Conservation (phyloP, 768 basidiomycete genomes). For the Kwoniella pini region DNA sequence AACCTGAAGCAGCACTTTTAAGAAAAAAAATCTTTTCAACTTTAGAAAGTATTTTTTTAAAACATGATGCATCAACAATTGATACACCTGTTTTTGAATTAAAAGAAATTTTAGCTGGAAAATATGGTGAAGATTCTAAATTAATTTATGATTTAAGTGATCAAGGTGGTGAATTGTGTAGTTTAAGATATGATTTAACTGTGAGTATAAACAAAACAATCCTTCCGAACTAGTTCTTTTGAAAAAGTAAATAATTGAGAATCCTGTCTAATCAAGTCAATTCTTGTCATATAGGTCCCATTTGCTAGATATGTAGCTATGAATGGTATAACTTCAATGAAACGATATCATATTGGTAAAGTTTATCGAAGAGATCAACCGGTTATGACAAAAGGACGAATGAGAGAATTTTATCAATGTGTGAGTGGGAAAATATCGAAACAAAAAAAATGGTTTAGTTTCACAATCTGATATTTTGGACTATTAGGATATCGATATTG, state of each 20-base stretch:
- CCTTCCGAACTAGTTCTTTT: too few relatives aligned
- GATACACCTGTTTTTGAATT: constrained; percentile 99
- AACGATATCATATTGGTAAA: constrained; percentile 98
- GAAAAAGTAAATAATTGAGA: not conserved
- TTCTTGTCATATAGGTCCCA: constrained; percentile 61
- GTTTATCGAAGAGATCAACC: constrained; percentile 96
- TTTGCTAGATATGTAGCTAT: constrained; percentile 94
- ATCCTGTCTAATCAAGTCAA: not conserved
- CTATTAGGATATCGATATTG: constrained; percentile 87
- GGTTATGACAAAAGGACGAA: constrained; percentile 94
- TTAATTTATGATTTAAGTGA: constrained; percentile 97
- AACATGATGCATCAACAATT: constrained; percentile 85
- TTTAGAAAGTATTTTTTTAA: constrained; percentile 82
- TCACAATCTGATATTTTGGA: too few relatives aligned
- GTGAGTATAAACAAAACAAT: constrained; percentile 57
- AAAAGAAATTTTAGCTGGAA: constrained; percentile 91
- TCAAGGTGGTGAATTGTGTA: constrained; percentile 95
- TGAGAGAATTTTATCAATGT: constrained; percentile 98
- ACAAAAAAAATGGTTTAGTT: too few relatives aligned
- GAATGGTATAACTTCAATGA: constrained; percentile 72
- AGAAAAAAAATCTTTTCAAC: constrained; percentile 85
- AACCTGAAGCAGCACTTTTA: constrained; percentile 86
- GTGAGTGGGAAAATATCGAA: constrained; percentile 58
- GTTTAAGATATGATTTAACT: constrained; percentile 92
- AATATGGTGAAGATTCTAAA: constrained; percentile 93